These are phyloP conservation scores for Annulohypoxylon truncatum DNA, from an alignment of 2,329 filamentous ascomycete species.

Conservation along the genomic window DNA sequence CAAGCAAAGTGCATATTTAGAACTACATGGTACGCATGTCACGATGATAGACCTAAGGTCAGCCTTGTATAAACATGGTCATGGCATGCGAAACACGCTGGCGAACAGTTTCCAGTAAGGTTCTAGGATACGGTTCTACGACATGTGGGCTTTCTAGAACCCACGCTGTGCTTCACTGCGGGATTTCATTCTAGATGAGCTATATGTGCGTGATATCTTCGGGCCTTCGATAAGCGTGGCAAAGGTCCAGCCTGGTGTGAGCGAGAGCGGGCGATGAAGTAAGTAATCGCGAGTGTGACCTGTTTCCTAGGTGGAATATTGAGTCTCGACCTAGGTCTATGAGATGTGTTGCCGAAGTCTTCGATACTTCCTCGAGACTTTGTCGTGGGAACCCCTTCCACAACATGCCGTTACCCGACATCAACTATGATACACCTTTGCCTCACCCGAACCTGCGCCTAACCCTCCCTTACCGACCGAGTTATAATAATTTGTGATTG, in stretches of 20 bases:
- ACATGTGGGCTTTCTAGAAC: not conserved
- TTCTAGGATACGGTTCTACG: not conserved
- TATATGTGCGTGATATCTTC: slow-evolving; percentile 28
- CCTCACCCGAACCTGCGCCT: slow-evolving; percentile 5
- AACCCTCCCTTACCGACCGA: slow-evolving; percentile 32
- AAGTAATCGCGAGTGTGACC: slow-evolving; percentile 23
- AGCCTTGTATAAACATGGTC: not conserved
- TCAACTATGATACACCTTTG: not conserved
- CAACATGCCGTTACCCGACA: slow-evolving; percentile 4
- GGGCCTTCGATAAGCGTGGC: slow-evolving; percentile 25
- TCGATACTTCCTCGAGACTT: slow-evolving; percentile 37
- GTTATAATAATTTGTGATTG: slow-evolving; percentile 34
- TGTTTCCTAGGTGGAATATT: slow-evolving; percentile 8
- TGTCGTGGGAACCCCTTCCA: slow-evolving; percentile 3
- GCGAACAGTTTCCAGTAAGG: not conserved
- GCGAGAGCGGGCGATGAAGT: not conserved
- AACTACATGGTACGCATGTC: slow-evolving; percentile 7
- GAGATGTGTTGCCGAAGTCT: slow-evolving; percentile 18
- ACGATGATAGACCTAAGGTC: not conserved
- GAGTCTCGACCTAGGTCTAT: slow-evolving; percentile 1
- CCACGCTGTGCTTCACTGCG: slow-evolving; percentile 7
- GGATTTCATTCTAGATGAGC: slow-evolving; percentile 14
- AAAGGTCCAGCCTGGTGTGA: slow-evolving; percentile 6
- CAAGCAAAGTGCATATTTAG: slow-evolving; percentile 1
- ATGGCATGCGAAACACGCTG: slow-evolving; percentile 4